phyloP scores from a whole-genome alignment of 257 asterid species.

The Plantago major region DNA sequence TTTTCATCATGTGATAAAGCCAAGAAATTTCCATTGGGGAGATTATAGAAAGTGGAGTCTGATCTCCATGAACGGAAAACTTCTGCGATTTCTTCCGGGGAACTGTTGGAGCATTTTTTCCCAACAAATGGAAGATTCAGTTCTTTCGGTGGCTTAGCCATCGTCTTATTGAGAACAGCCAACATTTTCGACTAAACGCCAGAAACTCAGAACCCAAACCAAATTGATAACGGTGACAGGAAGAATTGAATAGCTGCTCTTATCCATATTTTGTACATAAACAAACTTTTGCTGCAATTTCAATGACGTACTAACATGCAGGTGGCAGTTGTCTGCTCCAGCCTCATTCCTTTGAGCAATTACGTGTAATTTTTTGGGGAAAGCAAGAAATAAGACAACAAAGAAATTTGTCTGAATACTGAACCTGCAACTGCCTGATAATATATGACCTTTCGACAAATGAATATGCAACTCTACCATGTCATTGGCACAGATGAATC shows the following conservation, averaged over 20 bases:
- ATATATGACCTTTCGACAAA: constrained; percentile 27
- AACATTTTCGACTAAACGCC: constrained; percentile 31
- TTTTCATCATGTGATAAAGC: constrained; percentile 52
- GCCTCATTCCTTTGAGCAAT: neutral
- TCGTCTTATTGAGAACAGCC: constrained; percentile 45
- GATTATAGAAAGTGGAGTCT: constrained; percentile 48
- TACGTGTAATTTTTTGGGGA: constrained; percentile 23
- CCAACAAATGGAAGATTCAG: constrained; percentile 28
- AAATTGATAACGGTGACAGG: constrained; percentile 10
- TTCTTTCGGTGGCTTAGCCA: constrained; percentile 46
- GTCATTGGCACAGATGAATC: constrained; percentile 18
- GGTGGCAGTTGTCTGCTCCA: constrained; percentile 24
- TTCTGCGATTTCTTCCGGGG: constrained; percentile 41
- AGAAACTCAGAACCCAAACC: neutral
- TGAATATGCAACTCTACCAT: constrained; percentile 21
- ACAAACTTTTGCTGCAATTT: constrained; percentile 4
- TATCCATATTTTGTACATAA: constrained; percentile 19
- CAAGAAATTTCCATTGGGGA: constrained; percentile 49
- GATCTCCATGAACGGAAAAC: constrained; percentile 44
- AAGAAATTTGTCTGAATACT: constrained; percentile 17
- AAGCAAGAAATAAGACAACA: constrained; percentile 15
- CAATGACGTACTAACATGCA: constrained; percentile 17
- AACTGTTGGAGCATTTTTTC: constrained; percentile 27
- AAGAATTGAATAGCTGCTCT: neutral
- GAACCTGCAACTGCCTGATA: constrained; percentile 17